These are phyloP conservation scores for Stemphylium vesicarium DNA, from an alignment of 2,329 filamentous ascomycete genomes.

Conservation along the genomic window DNA sequence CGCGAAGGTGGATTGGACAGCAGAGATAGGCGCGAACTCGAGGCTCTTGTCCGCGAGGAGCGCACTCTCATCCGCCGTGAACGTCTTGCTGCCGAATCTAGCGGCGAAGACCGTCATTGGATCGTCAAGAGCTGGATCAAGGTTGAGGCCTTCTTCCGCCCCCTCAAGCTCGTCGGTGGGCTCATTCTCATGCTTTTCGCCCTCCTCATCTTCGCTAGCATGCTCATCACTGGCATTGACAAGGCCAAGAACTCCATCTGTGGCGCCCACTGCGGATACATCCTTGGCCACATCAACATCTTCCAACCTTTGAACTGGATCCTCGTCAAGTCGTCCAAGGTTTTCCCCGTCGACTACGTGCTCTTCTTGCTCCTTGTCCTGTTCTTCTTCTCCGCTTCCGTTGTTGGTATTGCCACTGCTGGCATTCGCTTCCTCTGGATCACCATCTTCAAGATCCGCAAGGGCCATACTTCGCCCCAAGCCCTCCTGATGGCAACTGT, in stretches of 20 bases:
- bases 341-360: conserved; percentile 91
- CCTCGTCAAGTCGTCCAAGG: conserved; percentile 77
- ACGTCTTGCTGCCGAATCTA: conserved; percentile 81
- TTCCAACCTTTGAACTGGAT: conserved; percentile 96
- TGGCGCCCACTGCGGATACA: conserved; percentile 88
- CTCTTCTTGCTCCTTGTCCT: conserved; percentile 85
- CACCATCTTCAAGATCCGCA: conserved; percentile 87
- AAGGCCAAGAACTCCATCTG: conserved; percentile 96
- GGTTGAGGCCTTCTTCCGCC: conserved; percentile 80
- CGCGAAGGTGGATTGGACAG: conserved; percentile 75
- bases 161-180: conserved; percentile 86
- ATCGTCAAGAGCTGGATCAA: conserved; percentile 80
- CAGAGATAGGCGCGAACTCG: conserved; percentile 88
- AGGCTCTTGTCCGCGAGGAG: conserved; percentile 86
- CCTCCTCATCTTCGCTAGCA: conserved; percentile 82
- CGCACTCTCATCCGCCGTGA: conserved; percentile 89
- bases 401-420: conserved; percentile 82
- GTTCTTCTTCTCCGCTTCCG: conserved; percentile 86
- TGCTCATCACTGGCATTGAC: conserved; percentile 95
- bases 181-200: conserved; percentile 76
- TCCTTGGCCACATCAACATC: conserved; percentile 84
- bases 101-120: conserved; percentile 76
- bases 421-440: conserved; percentile 98
- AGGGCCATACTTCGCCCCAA: conserved; percentile 87
- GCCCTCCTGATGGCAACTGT: conserved; percentile 90